Evolutionary conservation across 1,284 basidiomycete species (phyloP).

Genomic region (Apiotrichum mycotoxinovorans): DNA sequence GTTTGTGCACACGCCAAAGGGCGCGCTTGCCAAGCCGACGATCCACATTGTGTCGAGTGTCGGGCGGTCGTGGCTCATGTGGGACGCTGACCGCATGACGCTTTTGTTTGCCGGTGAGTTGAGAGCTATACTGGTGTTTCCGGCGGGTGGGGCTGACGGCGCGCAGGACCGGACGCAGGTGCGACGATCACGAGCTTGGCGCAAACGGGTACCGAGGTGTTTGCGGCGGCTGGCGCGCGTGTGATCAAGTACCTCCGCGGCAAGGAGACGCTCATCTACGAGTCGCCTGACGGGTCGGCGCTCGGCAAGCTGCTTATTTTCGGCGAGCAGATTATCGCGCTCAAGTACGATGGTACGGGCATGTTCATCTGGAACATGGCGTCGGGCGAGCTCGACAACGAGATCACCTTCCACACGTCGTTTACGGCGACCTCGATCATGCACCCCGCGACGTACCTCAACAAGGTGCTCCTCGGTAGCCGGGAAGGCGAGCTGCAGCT

Average conservation of each 20-base stretch:
- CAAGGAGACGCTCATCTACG: constrained; percentile 58
- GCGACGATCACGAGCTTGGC: constrained; percentile 70
- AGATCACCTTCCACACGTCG: constrained; percentile 57
- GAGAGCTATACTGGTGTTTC: background rate
- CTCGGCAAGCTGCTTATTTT: constrained; percentile 62
- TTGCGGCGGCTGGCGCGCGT: constrained; percentile 67
- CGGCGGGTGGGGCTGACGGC: no score
- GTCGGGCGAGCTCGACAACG: constrained; percentile 43
- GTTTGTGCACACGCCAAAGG: constrained; percentile 81
- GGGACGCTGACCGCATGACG: constrained; percentile 91
- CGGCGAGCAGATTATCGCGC: constrained; percentile 70
- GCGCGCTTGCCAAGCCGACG: constrained; percentile 73
- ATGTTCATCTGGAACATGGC: constrained; percentile 76
- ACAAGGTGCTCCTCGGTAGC: constrained; percentile 87
- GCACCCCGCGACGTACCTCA: constrained; percentile 95
- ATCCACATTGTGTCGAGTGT: constrained; percentile 83
- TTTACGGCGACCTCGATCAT: constrained; percentile 81
- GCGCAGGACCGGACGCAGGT: constrained; percentile 75
- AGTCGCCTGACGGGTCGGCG: constrained; percentile 41
- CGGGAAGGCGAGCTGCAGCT: constrained; percentile 77
- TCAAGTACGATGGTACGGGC: constrained; percentile 74
- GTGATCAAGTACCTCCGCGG: constrained; percentile 79
- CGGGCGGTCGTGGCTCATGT: constrained; percentile 89
- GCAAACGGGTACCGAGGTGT: constrained; percentile 82
- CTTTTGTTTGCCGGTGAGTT: constrained; percentile 85